Evolutionary conservation across 352 stramenopile genomes (phyloP).

Genomic region (Phytophthora ohioensis): DNA sequence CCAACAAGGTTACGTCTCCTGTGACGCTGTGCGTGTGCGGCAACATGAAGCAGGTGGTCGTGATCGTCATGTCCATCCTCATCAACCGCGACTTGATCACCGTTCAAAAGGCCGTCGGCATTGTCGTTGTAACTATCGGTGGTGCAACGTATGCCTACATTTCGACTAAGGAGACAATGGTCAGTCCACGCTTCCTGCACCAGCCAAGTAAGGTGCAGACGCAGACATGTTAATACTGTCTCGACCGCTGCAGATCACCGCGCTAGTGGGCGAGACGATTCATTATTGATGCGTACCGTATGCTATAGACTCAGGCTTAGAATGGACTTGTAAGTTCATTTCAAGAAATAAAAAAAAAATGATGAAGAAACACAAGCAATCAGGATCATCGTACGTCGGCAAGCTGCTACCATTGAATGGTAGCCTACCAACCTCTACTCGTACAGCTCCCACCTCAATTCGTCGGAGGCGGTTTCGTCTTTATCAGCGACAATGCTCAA

Average conservation of each 20-base stretch:
- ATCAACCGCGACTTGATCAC: slow-evolving; percentile 82
- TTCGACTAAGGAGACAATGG: slow-evolving; percentile 78
- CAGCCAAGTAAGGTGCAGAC: slow-evolving; percentile 38
- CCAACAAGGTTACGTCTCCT: slow-evolving; percentile 95
- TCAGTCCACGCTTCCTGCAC: slow-evolving; percentile 49
- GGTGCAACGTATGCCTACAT: slow-evolving; percentile 81
- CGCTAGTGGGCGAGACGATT: slow-evolving; percentile 1
- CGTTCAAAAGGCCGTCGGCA: slow-evolving; percentile 73
- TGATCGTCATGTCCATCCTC: slow-evolving; percentile 83
- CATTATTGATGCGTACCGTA: slow-evolving; percentile 29
- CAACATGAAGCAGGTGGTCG: slow-evolving; percentile 95
- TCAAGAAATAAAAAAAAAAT: slow-evolving; percentile 17
- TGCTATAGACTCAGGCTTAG: slow-evolving; percentile 34
- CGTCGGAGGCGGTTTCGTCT: not conserved
- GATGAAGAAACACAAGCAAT: slow-evolving; percentile 24
- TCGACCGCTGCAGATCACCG: slow-evolving; percentile 15
- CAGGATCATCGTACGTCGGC: slow-evolving; percentile 4
- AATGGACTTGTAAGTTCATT: slow-evolving; percentile 33
- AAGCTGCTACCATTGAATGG: not conserved
- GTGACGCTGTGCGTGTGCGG: slow-evolving; percentile 94
- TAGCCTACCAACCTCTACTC: slow-evolving; percentile 13
- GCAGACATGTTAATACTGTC: slow-evolving; percentile 31
- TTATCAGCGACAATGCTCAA: slow-evolving; percentile 25
- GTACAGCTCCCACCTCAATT: slow-evolving; percentile 2
- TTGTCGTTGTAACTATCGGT: slow-evolving; percentile 72